Evolutionary conservation across 2,329 filamentous ascomycete species (phyloP).

Genomic region (Scolecobasidium constrictum): DNA sequence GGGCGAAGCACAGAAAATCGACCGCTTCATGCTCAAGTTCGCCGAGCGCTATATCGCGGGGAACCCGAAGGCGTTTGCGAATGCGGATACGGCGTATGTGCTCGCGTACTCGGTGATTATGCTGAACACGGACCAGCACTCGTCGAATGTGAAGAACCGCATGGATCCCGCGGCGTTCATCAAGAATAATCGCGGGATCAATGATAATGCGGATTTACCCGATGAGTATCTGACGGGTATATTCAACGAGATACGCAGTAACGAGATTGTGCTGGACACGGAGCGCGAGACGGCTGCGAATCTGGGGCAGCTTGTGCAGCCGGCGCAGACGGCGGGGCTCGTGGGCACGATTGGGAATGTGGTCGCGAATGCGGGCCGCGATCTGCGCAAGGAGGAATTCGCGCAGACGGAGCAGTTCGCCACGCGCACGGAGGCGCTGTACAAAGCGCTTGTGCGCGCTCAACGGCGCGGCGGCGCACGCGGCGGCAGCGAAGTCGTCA

Average conservation of each 20-base stretch:
- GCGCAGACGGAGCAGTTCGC: conserved; percentile 92
- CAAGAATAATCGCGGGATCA: conserved; percentile 97
- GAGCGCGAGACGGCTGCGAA: conserved; percentile 85
- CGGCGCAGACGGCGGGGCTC: conserved; percentile 53
- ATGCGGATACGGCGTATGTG: conserved; percentile 95
- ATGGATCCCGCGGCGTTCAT: conserved; percentile 98
- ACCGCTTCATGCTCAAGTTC: conserved; percentile 99
- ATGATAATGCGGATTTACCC: conserved; percentile 87
- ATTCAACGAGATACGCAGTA: conserved; percentile 80
- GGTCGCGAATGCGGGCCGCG: conserved; percentile 81
- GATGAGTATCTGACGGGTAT: conserved; percentile 84
- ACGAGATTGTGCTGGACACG: conserved; percentile 91
- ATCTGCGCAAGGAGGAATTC: conserved; percentile 86
- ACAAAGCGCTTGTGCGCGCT: conserved; percentile 84
- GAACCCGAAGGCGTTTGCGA: conserved; percentile 95
- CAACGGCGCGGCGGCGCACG: conserved; percentile 72
- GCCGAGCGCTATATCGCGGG: conserved; percentile 90
- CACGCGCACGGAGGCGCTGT: conserved; percentile 70
- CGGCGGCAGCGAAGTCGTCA: conserved; percentile 54
- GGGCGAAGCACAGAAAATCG: conserved; percentile 96
- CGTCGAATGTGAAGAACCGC: conserved; percentile 69
- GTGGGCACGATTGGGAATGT: conserved; percentile 80
- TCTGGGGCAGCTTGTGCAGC: conserved; percentile 44
- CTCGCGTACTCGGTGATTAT: conserved; percentile 93
- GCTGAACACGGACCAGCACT: conserved; percentile 93